Conservation (phyloP, 225 moss, liverwort and hornwort species). For the Neckera pumila region DNA sequence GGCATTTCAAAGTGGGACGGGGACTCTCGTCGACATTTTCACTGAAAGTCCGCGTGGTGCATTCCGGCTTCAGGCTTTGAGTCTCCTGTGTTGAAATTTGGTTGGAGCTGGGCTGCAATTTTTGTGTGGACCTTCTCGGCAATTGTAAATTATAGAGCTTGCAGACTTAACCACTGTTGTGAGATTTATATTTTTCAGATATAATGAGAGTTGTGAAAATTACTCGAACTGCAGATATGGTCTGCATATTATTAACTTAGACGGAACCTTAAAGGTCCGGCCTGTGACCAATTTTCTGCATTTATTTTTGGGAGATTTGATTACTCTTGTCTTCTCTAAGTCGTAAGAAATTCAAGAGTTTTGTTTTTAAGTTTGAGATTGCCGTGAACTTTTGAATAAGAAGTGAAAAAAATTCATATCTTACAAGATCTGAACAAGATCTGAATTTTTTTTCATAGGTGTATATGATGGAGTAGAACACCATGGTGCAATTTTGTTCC, state of each 20-base stretch:
- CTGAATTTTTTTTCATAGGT: no score
- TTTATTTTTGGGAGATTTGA: accelerated
- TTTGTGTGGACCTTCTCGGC: not conserved
- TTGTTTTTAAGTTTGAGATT: not conserved
- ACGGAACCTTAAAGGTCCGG: no score
- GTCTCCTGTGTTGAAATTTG: not conserved
- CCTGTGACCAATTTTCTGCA: not conserved
- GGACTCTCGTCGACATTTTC: not conserved
- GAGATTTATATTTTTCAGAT: no score
- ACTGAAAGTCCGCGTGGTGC: not conserved
- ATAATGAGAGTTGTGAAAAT: not conserved
- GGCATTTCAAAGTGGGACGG: not conserved
- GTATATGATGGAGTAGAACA: not conserved
- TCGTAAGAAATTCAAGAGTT: accelerated
- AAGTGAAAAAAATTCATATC: not conserved
- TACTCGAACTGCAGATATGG: not conserved
- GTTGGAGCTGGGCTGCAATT: not conserved
- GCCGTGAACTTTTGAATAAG: not conserved
- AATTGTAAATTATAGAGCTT: not conserved
- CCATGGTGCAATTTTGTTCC: not conserved
- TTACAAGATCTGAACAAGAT: accelerated
- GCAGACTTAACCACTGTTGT: no score
- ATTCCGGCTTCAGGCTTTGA: no score
- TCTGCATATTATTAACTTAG: no score
- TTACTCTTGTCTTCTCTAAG: not conserved